These are phyloP conservation scores for Inosperma sp. DNA, from an alignment of 768 basidiomycete genomes.

Conservation along the genomic window DNA sequence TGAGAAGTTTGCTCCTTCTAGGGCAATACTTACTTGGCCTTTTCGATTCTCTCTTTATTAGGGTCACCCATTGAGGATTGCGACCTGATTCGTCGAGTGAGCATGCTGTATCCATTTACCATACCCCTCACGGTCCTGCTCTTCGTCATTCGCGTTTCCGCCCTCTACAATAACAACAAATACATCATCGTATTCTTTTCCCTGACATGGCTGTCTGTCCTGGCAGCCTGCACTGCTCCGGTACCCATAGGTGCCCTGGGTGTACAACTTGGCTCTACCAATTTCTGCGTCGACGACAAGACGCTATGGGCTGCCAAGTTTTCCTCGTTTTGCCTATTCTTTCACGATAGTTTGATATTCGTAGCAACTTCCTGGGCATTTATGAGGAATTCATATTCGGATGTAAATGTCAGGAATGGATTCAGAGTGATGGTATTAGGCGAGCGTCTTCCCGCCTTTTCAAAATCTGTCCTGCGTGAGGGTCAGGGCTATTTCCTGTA, in stretches of 20 bases:
- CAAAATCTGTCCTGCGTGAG: constrained; percentile 25
- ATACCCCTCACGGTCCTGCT: constrained; percentile 23
- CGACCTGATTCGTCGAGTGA: background rate
- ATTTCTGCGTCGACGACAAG: constrained; percentile 20
- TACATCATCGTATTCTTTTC: constrained; percentile 23
- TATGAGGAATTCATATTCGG: constrained; percentile 8
- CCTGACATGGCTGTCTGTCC: constrained; percentile 27
- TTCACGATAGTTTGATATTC: constrained; percentile 29
- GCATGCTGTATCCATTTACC: constrained; percentile 19
- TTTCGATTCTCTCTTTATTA: background rate
- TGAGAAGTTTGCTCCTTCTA: background rate
- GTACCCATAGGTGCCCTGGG: constrained; percentile 22
- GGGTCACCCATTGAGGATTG: constrained; percentile 4
- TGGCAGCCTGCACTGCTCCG: constrained; percentile 24
- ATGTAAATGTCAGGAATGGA: constrained; percentile 5
- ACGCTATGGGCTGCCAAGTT: constrained; percentile 8
- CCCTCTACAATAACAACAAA: constrained; percentile 22
- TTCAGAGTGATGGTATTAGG: constrained; percentile 20
- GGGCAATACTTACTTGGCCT: background rate
- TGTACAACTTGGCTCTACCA: constrained; percentile 19
- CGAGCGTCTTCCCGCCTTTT: constrained; percentile 23
- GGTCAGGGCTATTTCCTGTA: constrained; percentile 33
- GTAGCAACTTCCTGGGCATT: constrained; percentile 29
- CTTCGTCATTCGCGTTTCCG: constrained; percentile 27
- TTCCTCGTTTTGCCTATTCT: constrained; percentile 16